Evolutionary conservation across 2,329 filamentous ascomycete species (phyloP), one percentile per base, ranked within the genome.

Genomic region (Claviceps citrina): DNA sequence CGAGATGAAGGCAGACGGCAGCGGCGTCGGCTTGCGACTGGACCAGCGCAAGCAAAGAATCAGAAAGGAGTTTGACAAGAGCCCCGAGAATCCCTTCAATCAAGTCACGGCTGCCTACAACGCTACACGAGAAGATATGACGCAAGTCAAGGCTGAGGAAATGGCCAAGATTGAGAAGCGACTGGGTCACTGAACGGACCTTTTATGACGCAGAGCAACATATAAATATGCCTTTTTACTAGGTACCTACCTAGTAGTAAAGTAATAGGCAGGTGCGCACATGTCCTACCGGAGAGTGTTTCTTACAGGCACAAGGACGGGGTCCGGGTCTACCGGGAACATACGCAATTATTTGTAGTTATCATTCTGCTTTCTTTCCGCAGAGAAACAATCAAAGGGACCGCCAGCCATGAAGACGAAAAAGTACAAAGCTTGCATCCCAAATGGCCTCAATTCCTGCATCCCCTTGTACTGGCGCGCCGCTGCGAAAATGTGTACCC

Each of bases 21-120:
- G 65, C 49, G 71, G 70, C 16, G 60, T 81, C 42, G 85, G 84
- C 1, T 60, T 96, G 55, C 70, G 87, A 42, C 68, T 83, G 50
- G 76, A 93, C 51, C 87, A 95, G 71, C 81, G 83, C 61, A 78
- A 87, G 53, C 82, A 89, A 47, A 70, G 79, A 54, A 83, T 93
- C 49, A 64, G 74, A 46, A 93, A 93, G 68, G 91, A 96, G 65
- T 98, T 96, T 59, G 82, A 93, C 61, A 93, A 85, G 68, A 83
- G 82, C 54, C 80, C 84, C 1, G 89, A 96, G 52, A 98, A 98
- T 60, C 91, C 91, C 12, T 91, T 93, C 65, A 94, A 94, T 64
- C 84, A 93, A 64, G 78, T 80, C 13, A 75, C 67, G 38, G 83
- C 77, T 2, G 60, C 68, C 3, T 93, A 85, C 62, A 84, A 98